Conservation (phyloP, 2,329 filamentous ascomycete species). For the Ceratocystis cubensis region DNA sequence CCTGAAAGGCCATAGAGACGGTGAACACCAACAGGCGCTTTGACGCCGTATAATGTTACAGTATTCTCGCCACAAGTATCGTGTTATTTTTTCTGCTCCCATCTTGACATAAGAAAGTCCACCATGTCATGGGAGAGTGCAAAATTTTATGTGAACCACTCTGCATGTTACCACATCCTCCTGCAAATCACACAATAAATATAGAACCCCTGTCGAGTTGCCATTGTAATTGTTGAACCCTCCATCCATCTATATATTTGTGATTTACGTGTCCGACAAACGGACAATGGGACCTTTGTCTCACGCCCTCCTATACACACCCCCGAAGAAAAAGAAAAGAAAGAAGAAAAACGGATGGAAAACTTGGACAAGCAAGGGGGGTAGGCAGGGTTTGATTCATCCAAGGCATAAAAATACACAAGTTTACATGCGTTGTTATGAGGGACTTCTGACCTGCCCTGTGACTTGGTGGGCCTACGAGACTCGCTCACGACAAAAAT, state of each 20-base stretch:
- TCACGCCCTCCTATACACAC: not conserved
- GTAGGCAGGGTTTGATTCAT: not conserved
- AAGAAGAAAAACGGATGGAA: not conserved
- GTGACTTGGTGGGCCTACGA: conserved; percentile 1
- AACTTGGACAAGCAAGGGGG: conserved; percentile 1
- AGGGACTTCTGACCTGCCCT: not conserved
- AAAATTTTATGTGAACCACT: not conserved
- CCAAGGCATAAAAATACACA: not conserved
- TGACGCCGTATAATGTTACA: not conserved
- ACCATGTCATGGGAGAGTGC: not conserved
- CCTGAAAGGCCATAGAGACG: too few species aligned
- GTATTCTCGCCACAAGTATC: not conserved
- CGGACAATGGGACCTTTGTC: not conserved
- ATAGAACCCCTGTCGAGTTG: not conserved
- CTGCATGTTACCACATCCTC: conserved; percentile 7
- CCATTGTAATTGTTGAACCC: not conserved
- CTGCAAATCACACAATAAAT: conserved; percentile 6
- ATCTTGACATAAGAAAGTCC: not conserved
- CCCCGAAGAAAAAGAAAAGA: not conserved
- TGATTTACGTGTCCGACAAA: not conserved
- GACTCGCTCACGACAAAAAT: not conserved
- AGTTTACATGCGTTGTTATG: not conserved
- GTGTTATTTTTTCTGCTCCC: not conserved
- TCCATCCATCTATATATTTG: not conserved
- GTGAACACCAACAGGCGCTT: not conserved